Evolutionary conservation across 768 basidiomycete genomes (phyloP).

Genomic region (Gelatoporia subvermispora): DNA sequence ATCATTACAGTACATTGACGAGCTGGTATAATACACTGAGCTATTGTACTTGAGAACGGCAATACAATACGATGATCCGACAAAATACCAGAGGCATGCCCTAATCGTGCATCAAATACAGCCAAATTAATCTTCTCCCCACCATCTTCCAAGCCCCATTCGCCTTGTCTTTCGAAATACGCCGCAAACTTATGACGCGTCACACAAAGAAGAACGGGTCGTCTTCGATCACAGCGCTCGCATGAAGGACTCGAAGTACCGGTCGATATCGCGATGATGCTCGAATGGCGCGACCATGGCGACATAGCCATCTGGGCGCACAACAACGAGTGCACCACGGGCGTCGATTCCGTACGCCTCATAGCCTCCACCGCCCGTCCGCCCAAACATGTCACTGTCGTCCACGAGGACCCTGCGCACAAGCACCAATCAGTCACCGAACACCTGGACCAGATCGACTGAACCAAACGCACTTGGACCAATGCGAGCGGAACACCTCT

Average conservation of each 20-base stretch:
- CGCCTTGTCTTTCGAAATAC: too few relatives aligned
- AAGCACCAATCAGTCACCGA: background rate
- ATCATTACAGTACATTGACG: too few relatives aligned
- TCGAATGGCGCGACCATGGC: conserved; percentile 50
- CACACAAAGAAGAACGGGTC: too few relatives aligned
- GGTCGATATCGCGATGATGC: conserved; percentile 30
- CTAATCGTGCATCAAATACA: too few relatives aligned
- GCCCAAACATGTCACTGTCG: conserved; percentile 41
- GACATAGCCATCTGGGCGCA: conserved; percentile 66
- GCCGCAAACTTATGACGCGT: too few relatives aligned
- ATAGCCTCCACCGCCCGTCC: conserved; percentile 52
- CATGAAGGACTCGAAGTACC: conserved; percentile 49
- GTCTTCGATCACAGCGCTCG: background rate
- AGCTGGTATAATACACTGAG: too few relatives aligned
- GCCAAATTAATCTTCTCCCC: too few relatives aligned
- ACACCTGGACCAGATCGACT: background rate
- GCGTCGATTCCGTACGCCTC: conserved; percentile 46
- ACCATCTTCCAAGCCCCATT: too few relatives aligned
- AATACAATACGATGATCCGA: too few relatives aligned
- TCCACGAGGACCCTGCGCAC: conserved; percentile 52
- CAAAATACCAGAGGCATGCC: too few relatives aligned
- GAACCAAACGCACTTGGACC: conserved; percentile 47
- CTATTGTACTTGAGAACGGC: too few relatives aligned
- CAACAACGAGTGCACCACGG: conserved; percentile 45
- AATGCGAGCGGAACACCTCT: conserved; percentile 43